These are phyloP conservation scores for Wickerhamiella shivajii DNA, from an alignment of 805 yeast species.

Conservation along the genomic window DNA sequence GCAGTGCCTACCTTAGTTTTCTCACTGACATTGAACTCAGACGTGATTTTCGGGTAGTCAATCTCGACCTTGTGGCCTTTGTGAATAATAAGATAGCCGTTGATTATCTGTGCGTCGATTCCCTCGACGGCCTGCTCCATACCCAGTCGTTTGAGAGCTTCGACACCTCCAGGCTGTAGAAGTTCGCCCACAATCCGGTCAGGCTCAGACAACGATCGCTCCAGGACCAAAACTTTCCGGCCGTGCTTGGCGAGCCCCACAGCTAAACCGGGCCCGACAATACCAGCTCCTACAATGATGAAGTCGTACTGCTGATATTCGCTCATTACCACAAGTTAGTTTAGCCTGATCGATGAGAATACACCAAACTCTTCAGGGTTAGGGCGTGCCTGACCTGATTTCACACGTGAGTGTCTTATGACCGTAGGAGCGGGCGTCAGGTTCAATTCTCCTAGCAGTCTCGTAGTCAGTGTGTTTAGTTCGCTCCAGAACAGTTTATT, in stretches of 20 bases:
- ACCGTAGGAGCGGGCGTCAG: too few relatives aligned
- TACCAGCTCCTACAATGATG: slow-evolving; percentile 96
- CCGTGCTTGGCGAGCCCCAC: slow-evolving; percentile 85
- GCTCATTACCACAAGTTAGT: too few relatives aligned
- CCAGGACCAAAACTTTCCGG: slow-evolving; percentile 59
- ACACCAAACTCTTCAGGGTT: too few relatives aligned
- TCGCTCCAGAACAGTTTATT: too few relatives aligned
- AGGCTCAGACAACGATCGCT: slow-evolving; percentile 83
- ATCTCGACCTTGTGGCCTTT: slow-evolving; percentile 42
- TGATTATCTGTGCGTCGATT: slow-evolving; percentile 61
- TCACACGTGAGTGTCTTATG: too few relatives aligned
- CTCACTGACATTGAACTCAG: slow-evolving; percentile 7
- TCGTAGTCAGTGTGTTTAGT: too few relatives aligned
- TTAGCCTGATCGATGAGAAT: too few relatives aligned
- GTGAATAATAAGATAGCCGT: slow-evolving; percentile 71
- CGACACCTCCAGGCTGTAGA: slow-evolving; percentile 92
- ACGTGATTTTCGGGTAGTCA: slow-evolving; percentile 40
- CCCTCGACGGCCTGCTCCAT: slow-evolving; percentile 60
- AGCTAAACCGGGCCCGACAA: slow-evolving; percentile 87
- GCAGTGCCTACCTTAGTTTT: slow-evolving; percentile 9
- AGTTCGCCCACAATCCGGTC: slow-evolving; percentile 96
- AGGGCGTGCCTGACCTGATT: too few relatives aligned
- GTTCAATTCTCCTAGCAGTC: too few relatives aligned
- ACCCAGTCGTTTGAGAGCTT: slow-evolving; percentile 69
- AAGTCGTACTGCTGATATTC: slow-evolving; percentile 48